Conservation (phyloP, 306 rosid species). For the Luffa aegyptiaca region DNA sequence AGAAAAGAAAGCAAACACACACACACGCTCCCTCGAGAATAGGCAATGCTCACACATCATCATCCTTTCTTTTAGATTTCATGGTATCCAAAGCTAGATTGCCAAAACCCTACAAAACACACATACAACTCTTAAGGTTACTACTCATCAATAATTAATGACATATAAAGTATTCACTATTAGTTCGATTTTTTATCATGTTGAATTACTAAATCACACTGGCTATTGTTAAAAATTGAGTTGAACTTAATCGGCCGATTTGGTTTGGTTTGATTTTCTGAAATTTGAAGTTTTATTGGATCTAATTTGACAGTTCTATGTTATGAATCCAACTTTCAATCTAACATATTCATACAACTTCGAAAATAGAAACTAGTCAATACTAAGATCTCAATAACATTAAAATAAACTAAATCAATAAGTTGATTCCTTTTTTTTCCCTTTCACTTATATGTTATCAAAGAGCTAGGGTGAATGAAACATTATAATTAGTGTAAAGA, state of each 20-base stretch:
- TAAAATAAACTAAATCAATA: not conserved
- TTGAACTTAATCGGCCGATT: too few relatives aligned
- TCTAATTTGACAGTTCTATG: not conserved
- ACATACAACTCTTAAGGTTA: not conserved
- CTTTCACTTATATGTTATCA: not conserved
- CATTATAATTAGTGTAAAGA: not conserved
- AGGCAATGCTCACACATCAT: constrained; percentile 10
- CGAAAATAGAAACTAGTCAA: too few relatives aligned
- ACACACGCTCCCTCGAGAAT: constrained; percentile 63
- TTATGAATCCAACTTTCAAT: too few relatives aligned
- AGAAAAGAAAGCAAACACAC: constrained; percentile 25
- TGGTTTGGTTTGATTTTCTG: not conserved
- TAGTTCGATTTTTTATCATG: too few relatives aligned
- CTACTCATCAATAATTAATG: too few relatives aligned
- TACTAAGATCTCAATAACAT: too few relatives aligned
- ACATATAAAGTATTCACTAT: too few relatives aligned
- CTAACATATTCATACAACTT: too few relatives aligned
- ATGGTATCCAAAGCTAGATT: constrained; percentile 50
- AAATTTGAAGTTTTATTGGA: too few relatives aligned
- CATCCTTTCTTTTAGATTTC: constrained; percentile 29
- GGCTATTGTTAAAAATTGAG: too few relatives aligned
- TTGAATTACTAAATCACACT: too few relatives aligned
- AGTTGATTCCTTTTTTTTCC: not conserved
- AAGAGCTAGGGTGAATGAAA: not conserved
- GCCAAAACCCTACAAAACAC: not conserved